These are phyloP conservation scores for Fusarium penzigii DNA, from an alignment of 2,329 filamentous ascomycete genomes.

Conservation along the genomic window DNA sequence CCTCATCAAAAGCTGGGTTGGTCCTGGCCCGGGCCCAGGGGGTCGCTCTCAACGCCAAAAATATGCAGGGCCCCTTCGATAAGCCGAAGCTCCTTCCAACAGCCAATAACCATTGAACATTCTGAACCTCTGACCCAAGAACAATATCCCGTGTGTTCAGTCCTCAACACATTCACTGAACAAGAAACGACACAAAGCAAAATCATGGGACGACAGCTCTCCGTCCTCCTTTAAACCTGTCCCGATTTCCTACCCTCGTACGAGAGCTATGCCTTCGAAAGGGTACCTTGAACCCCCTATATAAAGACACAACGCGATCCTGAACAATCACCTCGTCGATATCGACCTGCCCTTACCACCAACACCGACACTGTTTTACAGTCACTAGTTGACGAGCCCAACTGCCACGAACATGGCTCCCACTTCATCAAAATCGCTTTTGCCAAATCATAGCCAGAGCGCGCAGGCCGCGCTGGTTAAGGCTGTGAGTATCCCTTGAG, in stretches of 20 bases:
- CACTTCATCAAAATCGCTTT: slow-evolving; percentile 19
- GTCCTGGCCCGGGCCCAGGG: too few relatives aligned
- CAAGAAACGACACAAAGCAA: slow-evolving; percentile 7
- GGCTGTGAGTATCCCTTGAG: slow-evolving; percentile 45
- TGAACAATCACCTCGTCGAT: slow-evolving; percentile 17
- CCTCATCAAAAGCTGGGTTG: too few relatives aligned
- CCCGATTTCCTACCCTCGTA: slow-evolving; percentile 4
- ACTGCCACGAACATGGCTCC: slow-evolving; percentile 7
- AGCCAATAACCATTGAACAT: background rate
- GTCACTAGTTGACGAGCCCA: slow-evolving; percentile 7
- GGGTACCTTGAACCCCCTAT: slow-evolving; percentile 14
- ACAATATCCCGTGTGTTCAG: slow-evolving; percentile 16
- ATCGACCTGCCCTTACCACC: slow-evolving; percentile 1
- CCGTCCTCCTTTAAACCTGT: slow-evolving; percentile 12
- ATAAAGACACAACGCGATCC: slow-evolving; percentile 31
- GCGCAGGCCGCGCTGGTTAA: slow-evolving; percentile 57
- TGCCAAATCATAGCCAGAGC: slow-evolving; percentile 42
- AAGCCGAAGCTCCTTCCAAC: slow-evolving; percentile 15
- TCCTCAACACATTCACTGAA: slow-evolving; percentile 11
- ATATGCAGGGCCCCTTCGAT: slow-evolving; percentile 12
- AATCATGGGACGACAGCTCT: slow-evolving; percentile 20
- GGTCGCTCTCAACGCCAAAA: background rate
- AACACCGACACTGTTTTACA: slow-evolving; percentile 1
- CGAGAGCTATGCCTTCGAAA: slow-evolving; percentile 21
- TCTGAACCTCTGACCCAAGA: slow-evolving; percentile 11